These are phyloP conservation scores for Poronia punctata DNA, from an alignment of 495 filamentous ascomycete species.

Conservation along the genomic window DNA sequence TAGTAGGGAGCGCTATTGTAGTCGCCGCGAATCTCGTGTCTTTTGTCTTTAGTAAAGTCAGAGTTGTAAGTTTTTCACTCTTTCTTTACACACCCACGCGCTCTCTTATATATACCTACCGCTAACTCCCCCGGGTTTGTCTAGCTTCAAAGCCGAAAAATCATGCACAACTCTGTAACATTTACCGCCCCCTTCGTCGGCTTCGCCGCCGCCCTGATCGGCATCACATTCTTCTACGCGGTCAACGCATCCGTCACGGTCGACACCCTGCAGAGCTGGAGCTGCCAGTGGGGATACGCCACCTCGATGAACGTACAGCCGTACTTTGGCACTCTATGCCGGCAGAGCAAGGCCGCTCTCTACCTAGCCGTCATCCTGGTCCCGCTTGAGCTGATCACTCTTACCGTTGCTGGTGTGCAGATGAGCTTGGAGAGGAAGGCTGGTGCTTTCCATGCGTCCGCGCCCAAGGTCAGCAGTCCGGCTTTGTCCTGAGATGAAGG, in stretches of 20 bases:
- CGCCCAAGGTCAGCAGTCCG: constrained; percentile 22
- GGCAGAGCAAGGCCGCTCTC: constrained; percentile 41
- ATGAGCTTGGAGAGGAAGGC: constrained; percentile 32
- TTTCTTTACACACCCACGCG: constrained; percentile 11
- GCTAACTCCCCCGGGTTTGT: not conserved
- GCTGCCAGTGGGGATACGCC: constrained; percentile 44
- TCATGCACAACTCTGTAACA: constrained; percentile 31
- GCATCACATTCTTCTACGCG: constrained; percentile 47
- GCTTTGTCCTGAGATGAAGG: constrained; percentile 15
- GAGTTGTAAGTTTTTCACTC: constrained; percentile 23
- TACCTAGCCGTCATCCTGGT: constrained; percentile 46
- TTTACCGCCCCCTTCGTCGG: constrained; percentile 35
- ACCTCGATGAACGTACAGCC: constrained; percentile 36
- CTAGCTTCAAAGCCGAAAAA: constrained; percentile 36
- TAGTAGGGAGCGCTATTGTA: constrained; percentile 38
- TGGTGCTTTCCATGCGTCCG: constrained; percentile 5
- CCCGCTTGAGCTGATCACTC: constrained; percentile 39
- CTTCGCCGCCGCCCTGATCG: constrained; percentile 40
- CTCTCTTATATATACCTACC: not conserved
- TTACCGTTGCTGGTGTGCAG: constrained; percentile 35
- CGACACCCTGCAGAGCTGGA: constrained; percentile 48
- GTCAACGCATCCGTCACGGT: constrained; percentile 40
- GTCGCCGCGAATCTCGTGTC: constrained; percentile 35
- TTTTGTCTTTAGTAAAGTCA: constrained; percentile 35
- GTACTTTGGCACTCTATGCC: constrained; percentile 43